A percentile compares a stretch with the other conserved stretches of the same genome.
phyloP scores from a whole-genome alignment of 163 green algal species.

The Scenedesmus sp. region DNA sequence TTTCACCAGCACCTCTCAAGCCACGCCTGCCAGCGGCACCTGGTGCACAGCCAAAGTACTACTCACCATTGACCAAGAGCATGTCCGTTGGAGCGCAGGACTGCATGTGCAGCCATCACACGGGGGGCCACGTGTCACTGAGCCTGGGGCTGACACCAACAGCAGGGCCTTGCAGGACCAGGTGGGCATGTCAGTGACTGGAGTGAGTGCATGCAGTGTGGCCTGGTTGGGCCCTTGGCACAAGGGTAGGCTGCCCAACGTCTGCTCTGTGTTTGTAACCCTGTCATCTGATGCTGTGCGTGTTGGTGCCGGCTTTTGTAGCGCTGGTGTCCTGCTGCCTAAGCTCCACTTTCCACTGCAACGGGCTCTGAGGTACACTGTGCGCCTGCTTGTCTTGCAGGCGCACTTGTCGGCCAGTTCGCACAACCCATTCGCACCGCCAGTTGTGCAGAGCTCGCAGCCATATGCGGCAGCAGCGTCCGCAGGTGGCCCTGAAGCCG shows the following conservation, averaged over 20 bases:
- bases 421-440: neutral
- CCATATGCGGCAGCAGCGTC: neutral
- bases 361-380: too few relatives aligned
- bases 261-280: too few relatives aligned
- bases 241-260: too few relatives aligned
- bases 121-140: neutral
- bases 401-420: neutral
- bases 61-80: neutral
- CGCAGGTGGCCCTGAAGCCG: neutral
- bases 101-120: neutral
- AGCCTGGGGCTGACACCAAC: neutral
- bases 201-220: too few relatives aligned
- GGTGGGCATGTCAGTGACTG: neutral
- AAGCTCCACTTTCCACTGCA: too few relatives aligned
- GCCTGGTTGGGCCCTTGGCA: too few relatives aligned
- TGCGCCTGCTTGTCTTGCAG: neutral
- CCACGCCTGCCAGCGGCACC: neutral
- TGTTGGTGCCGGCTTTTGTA: too few relatives aligned
- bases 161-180: neutral
- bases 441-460: neutral
- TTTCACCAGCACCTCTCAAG: neutral
- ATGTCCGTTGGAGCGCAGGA: neutral
- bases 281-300: too few relatives aligned
- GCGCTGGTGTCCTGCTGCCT: too few relatives aligned
- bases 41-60: neutral